Evolutionary conservation across 129 eudicot genomes (phyloP).

Genomic region (Oenanthe sinensis): DNA sequence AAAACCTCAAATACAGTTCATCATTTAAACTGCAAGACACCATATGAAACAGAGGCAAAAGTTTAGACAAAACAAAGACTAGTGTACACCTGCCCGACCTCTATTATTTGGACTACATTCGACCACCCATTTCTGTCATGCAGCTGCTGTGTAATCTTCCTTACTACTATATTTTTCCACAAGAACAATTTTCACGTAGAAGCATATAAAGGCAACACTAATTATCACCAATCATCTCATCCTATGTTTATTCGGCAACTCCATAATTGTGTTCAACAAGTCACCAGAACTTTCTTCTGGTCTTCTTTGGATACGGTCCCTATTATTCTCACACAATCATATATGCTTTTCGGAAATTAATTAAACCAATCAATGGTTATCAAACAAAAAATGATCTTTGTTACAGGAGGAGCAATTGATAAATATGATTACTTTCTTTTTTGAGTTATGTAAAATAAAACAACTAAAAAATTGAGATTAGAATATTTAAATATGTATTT

Average conservation of each 20-base stretch:
- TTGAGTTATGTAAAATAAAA: background rate
- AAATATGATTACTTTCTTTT: background rate
- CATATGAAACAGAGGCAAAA: too few relatives aligned
- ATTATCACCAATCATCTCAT: background rate
- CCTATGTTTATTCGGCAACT: background rate
- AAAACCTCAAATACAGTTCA: too few relatives aligned
- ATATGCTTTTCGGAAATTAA: background rate
- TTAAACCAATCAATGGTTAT: background rate
- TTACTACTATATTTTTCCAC: too few relatives aligned
- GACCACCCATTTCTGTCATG: too few relatives aligned
- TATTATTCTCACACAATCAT: background rate
- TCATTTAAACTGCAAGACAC: too few relatives aligned
- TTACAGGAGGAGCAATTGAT: background rate
- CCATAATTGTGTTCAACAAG: background rate
- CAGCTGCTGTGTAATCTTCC: too few relatives aligned
- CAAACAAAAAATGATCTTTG: background rate
- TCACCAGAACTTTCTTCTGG: background rate
- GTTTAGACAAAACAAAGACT: background rate
- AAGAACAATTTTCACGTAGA: too few relatives aligned
- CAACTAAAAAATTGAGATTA: background rate
- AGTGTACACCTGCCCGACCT: background rate
- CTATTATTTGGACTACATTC: too few relatives aligned
- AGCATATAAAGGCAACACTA: background rate
- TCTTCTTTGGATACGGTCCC: background rate
- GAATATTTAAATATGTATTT: background rate